These are phyloP conservation scores for Agarophyton chilense DNA, from an alignment of 23 red algal genomes.

Conservation along the genomic window DNA sequence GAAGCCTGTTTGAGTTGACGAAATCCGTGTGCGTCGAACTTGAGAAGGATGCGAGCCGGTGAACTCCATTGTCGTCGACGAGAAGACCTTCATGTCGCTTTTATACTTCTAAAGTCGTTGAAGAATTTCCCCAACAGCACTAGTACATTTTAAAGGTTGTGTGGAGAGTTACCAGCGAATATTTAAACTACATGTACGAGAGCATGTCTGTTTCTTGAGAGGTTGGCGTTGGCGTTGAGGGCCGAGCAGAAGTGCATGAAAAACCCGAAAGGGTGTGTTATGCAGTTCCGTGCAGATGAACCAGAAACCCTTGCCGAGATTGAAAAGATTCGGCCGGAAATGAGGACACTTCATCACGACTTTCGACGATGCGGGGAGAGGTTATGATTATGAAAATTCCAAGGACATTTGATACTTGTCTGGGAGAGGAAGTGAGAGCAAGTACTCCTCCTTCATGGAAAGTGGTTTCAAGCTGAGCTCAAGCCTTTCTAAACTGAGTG, in stretches of 20 bases:
- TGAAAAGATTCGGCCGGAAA: background rate
- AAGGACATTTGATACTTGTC: background rate
- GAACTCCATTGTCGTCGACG: background rate
- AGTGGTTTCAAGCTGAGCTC: too few species aligned
- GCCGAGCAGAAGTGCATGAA: background rate
- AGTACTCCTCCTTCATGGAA: background rate
- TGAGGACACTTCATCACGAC: background rate
- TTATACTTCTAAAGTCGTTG: background rate
- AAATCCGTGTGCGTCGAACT: too few species aligned
- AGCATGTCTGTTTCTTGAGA: background rate
- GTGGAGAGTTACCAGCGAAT: background rate
- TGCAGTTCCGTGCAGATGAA: background rate
- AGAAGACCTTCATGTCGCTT: background rate
- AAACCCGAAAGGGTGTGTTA: background rate
- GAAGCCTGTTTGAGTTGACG: background rate
- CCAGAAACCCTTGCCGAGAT: background rate
- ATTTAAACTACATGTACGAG: conserved; percentile 1
- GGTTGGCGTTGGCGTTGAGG: background rate
- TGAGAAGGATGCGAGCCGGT: background rate
- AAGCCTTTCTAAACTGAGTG: too few species aligned
- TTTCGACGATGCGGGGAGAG: background rate
- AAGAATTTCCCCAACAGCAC: background rate
- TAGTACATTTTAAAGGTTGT: background rate
- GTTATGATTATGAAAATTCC: background rate
- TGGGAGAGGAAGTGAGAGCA: background rate